Evolutionary conservation across 306 rosid genomes (phyloP).

Genomic region (Vicia sativa): DNA sequence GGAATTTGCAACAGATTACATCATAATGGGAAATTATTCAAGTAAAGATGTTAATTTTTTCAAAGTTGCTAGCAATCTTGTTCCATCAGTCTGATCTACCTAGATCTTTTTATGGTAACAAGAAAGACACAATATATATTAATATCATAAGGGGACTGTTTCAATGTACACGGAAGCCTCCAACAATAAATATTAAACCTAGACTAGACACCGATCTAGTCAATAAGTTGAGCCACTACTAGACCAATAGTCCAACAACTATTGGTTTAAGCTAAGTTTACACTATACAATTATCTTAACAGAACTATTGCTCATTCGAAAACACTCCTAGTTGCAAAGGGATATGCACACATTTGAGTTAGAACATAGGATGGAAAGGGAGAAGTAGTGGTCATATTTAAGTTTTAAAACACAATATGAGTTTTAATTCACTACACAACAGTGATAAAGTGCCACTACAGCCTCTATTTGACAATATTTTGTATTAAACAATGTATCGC

Average conservation of each 20-base stretch:
- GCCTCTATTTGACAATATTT: too few species aligned
- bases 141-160: neutral
- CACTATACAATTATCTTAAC: neutral
- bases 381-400: neutral
- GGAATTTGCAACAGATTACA: neutral
- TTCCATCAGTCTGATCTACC: neutral
- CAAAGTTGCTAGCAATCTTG: constrained; percentile 4
- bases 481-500: too few species aligned
- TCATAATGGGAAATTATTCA: neutral
- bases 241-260: neutral
- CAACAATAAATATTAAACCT: neutral
- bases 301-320: neutral
- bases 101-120: neutral
- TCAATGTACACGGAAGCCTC: neutral
- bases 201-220: neutral
- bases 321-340: neutral
- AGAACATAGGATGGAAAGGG: neutral
- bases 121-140: neutral
- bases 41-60: neutral
- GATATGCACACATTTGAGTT: neutral
- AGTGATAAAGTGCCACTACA: too few species aligned
- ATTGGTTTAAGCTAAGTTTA: neutral
- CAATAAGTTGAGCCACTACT: neutral
- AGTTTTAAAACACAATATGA: neutral
- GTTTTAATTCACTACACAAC: too few species aligned